Percentiles rank a stretch among this genome's conserved stretches.
phyloP scores from a whole-genome alignment of 805 yeast species.

The Hanseniaspora vineae region DNA sequence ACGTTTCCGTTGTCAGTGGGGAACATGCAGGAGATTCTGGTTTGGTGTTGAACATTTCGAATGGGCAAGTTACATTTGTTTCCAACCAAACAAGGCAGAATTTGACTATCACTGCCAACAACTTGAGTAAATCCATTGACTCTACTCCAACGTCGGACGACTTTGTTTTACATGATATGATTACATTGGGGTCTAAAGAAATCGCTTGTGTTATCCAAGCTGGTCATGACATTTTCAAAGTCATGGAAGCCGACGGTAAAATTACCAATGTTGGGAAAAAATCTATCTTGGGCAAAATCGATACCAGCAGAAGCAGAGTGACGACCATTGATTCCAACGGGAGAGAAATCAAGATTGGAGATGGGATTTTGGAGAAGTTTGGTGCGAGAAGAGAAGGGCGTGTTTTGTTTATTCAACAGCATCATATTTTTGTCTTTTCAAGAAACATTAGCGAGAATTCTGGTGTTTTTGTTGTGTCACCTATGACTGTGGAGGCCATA shows the following conservation, averaged over 20 bases:
- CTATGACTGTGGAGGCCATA: constrained; percentile 66
- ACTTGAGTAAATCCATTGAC: constrained; percentile 83
- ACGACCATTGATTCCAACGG: constrained; percentile 86
- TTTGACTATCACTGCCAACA: constrained; percentile 85
- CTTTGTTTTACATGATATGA: constrained; percentile 80
- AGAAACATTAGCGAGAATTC: constrained; percentile 71
- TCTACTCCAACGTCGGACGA: constrained; percentile 62
- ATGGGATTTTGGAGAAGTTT: constrained; percentile 71
- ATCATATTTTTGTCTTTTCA: constrained; percentile 65
- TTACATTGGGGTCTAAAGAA: constrained; percentile 69
- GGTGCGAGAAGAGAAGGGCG: constrained; percentile 86
- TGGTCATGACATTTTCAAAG: constrained; percentile 74
- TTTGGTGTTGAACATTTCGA: constrained; percentile 68
- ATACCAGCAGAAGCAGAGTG: constrained; percentile 56
- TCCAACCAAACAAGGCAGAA: constrained; percentile 84
- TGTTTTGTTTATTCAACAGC: constrained; percentile 75
- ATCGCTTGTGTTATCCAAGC: constrained; percentile 87
- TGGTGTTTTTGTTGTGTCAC: constrained; percentile 78
- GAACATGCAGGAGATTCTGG: constrained; percentile 91
- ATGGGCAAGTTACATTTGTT: constrained; percentile 78
- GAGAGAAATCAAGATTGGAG: constrained; percentile 76
- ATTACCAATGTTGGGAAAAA: constrained; percentile 58
- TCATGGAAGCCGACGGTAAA: constrained; percentile 74
- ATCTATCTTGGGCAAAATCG: constrained; percentile 69
- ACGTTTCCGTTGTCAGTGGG: constrained; percentile 84